Base-by-base conservation (phyloP, 2,329 filamentous ascomycete genomes). In the Epichloe baconii region DNA sequence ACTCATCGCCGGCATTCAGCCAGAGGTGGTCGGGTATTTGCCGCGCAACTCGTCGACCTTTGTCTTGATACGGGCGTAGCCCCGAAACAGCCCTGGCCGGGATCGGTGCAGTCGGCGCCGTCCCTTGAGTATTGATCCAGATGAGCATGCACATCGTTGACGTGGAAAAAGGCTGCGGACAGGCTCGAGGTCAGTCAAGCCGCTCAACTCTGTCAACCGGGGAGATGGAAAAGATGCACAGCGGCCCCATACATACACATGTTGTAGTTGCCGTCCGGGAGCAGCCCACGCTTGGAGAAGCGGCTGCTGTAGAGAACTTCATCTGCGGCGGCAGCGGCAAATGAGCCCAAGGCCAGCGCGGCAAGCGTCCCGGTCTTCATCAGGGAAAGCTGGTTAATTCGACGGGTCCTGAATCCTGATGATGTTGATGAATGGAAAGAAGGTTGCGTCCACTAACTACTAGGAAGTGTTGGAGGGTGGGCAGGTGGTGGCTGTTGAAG, bases 101-200 rank as follows among this genome's bases (percentile, higher is more conserved):
- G 74, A 26, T 71, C 65, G 0, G 71, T 75, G 67, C 81, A 85
- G 65, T 83, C 79, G 11, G 78, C 77, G 50, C 81, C 81, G 0
- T 77, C 78, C 14, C 74, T 72, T 31, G 74, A 69, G 64, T 79
- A 85, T 63, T 84, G 66, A 60, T 84, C 80, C 17, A 85, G 68
- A 61, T 85, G 82, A 14, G 82, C 75, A 61, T 85, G 82, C 14
- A 85, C 78, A 61, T 85, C 81, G 60, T 85, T 85, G 70, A 85
- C 73, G 62, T 85, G 82, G 66, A 83, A 83, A 67, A 84, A 83
- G 6, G 80, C 70, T 72, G 31, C 21, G 17, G 4, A 23, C 21
- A 23, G 5, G 2, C 15, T 21, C 2, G 26, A 42, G n/a, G 23
- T 42, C 37, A 42, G 47, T 45, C 31, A 21, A 11, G 14, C 5